Conservation (phyloP, 2,329 filamentous ascomycete genomes). For the Colletotrichum aenigma region DNA sequence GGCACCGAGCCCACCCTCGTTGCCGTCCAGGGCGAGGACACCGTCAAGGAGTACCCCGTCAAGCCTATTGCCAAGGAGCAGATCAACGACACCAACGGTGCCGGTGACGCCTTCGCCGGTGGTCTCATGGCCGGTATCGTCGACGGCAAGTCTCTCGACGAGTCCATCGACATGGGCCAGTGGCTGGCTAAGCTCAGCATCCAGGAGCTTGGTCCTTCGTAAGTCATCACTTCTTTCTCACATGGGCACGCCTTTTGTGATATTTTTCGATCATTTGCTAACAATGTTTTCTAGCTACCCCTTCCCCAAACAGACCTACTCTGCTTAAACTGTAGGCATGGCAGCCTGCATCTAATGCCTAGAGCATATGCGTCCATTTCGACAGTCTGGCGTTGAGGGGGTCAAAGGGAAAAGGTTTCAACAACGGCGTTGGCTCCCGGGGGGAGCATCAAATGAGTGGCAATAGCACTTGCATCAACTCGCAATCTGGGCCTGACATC, state of each 20-base stretch:
- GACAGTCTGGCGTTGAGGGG: constrained; percentile 46
- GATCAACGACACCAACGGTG: constrained; percentile 97
- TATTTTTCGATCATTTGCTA: constrained; percentile 11
- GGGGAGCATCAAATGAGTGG: constrained; percentile 33
- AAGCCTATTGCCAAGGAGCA: constrained; percentile 75
- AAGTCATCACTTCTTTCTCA: constrained; percentile 49
- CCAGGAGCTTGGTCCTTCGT: constrained; percentile 94
- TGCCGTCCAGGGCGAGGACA: constrained; percentile 73
- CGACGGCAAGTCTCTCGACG: constrained; percentile 79
- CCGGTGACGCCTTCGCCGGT: constrained; percentile 95
- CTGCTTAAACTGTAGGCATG: constrained; percentile 41
- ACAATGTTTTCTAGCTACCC: constrained; percentile 64
- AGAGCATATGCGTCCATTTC: constrained; percentile 14
- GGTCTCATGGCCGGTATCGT: constrained; percentile 91
- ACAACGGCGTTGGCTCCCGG: constrained; percentile 50
- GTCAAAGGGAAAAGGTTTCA: constrained; percentile 53
- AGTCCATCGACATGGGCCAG: constrained; percentile 88
- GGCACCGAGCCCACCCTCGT: constrained; percentile 91
- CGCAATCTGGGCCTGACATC: constrained; percentile 36
- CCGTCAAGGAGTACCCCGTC: constrained; percentile 79
- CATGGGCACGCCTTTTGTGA: neutral
- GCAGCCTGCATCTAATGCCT: constrained; percentile 19
- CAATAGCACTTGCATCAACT: constrained; percentile 25
- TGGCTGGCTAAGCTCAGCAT: constrained; percentile 96
- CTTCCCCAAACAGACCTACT: constrained; percentile 80